phyloP scores from a whole-genome alignment of 1,139 yeast species.

The Blastobotrys arbuscula region DNA sequence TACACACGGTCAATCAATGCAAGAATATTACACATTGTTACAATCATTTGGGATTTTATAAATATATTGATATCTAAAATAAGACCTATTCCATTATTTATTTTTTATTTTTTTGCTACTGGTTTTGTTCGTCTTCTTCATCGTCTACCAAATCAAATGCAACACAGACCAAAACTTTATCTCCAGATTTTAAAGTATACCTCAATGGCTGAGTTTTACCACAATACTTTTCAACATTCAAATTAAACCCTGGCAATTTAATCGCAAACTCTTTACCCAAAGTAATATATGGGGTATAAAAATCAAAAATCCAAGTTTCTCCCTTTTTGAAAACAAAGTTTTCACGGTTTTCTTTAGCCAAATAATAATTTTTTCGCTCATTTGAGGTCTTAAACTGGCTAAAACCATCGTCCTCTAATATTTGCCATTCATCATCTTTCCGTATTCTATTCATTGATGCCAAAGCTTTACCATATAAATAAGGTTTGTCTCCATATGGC shows the following conservation, averaged over 20 bases:
- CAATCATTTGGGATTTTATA: no score
- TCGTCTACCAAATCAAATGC: slow-evolving; percentile 17
- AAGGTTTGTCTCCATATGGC: slow-evolving; percentile 53
- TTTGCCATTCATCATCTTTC: slow-evolving; percentile 2
- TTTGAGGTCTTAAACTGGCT: not conserved
- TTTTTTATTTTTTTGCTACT: no score
- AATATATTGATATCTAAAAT: no score
- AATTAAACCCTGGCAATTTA: slow-evolving; percentile 41
- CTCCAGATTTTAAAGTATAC: slow-evolving; percentile 27
- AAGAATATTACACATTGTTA: no score
- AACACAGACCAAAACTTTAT: slow-evolving; percentile 23
- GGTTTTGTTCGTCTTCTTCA: no score
- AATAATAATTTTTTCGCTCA: slow-evolving; percentile 33
- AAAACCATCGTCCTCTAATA: slow-evolving; percentile 11
- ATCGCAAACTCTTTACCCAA: slow-evolving; percentile 39
- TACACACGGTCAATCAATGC: no score
- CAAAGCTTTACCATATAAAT: slow-evolving; percentile 55
- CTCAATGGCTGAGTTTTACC: slow-evolving; percentile 35
- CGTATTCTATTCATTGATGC: slow-evolving; percentile 45
- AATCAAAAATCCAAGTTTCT: slow-evolving; percentile 38
- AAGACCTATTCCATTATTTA: no score
- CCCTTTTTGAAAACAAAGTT: slow-evolving; percentile 32
- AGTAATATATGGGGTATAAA: slow-evolving; percentile 41
- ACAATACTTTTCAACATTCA: slow-evolving; percentile 40
- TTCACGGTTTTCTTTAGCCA: slow-evolving; percentile 28